phyloP scores from a whole-genome alignment of 169 alveolate species.

The Theileria parva region DNA sequence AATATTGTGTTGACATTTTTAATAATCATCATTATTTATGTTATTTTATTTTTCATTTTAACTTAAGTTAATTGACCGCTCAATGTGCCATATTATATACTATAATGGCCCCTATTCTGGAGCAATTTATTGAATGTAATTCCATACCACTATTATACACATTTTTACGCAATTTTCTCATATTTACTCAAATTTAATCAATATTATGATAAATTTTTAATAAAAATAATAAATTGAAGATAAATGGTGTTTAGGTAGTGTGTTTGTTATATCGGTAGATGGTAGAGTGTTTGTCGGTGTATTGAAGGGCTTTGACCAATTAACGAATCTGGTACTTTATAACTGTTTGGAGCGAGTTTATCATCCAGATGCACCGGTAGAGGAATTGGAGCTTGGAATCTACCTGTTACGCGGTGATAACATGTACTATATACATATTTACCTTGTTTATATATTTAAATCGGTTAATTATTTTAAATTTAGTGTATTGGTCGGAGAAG shows the following conservation, averaged over 20 bases:
- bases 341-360: constrained; percentile 85
- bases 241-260: constrained; percentile 68
- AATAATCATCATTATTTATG: not conserved
- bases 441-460: not conserved
- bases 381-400: constrained; percentile 81
- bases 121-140: constrained; percentile 65
- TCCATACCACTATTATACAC: not conserved
- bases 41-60: not conserved
- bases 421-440: constrained; percentile 60
- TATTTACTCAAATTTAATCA: not conserved
- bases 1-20: not conserved
- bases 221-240: too few species aligned
- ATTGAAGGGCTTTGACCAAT: constrained; percentile 86
- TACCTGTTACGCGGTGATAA: constrained; percentile 83
- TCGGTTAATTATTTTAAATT: not conserved
- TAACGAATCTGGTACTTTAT: constrained; percentile 82
- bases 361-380: constrained; percentile 75
- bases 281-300: constrained; percentile 86
- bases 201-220: not conserved
- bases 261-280: constrained; percentile 84
- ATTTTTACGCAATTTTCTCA: not conserved
- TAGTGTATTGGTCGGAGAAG: constrained; percentile 63
- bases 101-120: constrained; percentile 66
- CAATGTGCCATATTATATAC: not conserved
- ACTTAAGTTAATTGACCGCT: not conserved